Evolutionary conservation across 1,139 yeast genomes (phyloP).

Genomic region (Lodderomyces orthopsilosis): DNA sequence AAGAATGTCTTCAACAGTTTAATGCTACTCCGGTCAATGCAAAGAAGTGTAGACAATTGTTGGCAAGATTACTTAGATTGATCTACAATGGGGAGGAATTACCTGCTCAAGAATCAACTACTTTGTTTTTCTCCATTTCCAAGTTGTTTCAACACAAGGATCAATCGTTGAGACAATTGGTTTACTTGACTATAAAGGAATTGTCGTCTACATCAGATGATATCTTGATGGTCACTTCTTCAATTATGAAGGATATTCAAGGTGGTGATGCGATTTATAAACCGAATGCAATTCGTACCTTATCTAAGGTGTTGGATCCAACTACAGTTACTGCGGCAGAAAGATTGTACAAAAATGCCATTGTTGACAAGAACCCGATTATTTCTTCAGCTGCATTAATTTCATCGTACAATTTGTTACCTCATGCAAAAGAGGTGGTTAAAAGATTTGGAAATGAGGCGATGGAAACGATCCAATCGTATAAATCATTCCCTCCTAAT

Average conservation of each 20-base stretch:
- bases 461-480: conserved; percentile 76
- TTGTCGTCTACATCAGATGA: conserved; percentile 82
- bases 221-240: conserved; percentile 94
- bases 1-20: conserved; percentile 91
- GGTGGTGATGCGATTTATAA: conserved; percentile 81
- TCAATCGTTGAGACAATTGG: conserved; percentile 87
- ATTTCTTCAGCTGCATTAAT: conserved; percentile 91
- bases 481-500: conserved; percentile 62
- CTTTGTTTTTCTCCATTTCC: conserved; percentile 88
- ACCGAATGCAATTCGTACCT: conserved; percentile 92
- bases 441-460: conserved; percentile 93
- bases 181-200: conserved; percentile 90
- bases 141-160: conserved; percentile 93
- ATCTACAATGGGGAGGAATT: conserved; percentile 83
- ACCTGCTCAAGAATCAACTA: conserved; percentile 87
- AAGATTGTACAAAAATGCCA: conserved; percentile 86
- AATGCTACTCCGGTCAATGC: conserved; percentile 91
- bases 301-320: conserved; percentile 85
- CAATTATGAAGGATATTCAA: conserved; percentile 97
- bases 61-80: conserved; percentile 70
- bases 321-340: conserved; percentile 94
- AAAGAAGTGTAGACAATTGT: conserved; percentile 74
- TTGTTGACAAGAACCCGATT: conserved; percentile 86
- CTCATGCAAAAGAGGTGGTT: conserved; percentile 87
- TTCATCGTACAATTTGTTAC: conserved; percentile 84